A percentile compares a stretch with the other conserved stretches of the same genome.
These are phyloP conservation scores for Cystofilobasidium bisporidii DNA, from an alignment of 768 basidiomycete genomes.

Conservation along the genomic window DNA sequence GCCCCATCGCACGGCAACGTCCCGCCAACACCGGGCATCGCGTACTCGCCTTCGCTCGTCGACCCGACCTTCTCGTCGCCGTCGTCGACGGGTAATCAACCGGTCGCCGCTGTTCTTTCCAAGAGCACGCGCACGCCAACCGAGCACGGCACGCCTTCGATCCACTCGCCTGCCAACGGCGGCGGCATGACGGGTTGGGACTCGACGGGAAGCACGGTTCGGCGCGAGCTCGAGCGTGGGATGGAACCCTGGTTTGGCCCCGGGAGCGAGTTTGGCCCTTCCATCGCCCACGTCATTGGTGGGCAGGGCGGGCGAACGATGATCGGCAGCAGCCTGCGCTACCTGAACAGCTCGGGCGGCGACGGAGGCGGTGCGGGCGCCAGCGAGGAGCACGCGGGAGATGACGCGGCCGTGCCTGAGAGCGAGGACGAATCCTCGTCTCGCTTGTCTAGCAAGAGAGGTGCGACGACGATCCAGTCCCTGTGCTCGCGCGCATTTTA, in stretches of 20 bases:
- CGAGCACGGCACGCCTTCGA: background rate
- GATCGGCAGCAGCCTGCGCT: conserved; percentile 4
- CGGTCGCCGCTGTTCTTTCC: no score
- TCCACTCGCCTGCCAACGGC: no score
- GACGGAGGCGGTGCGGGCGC: background rate
- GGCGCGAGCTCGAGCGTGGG: background rate
- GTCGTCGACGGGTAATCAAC: background rate
- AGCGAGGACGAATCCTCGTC: background rate
- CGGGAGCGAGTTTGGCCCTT: background rate
- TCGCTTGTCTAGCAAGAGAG: background rate
- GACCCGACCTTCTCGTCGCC: background rate
- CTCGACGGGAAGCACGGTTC: background rate
- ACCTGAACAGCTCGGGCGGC: background rate
- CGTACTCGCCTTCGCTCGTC: background rate
- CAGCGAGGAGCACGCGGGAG: background rate
- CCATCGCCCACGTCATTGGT: background rate
- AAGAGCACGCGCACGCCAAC: background rate
- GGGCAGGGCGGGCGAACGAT: background rate
- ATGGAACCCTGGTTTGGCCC: background rate
- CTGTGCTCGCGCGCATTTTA: no score
- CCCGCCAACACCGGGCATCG: background rate
- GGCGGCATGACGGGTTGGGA: background rate
- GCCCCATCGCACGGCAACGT: background rate
- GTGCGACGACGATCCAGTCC: background rate
- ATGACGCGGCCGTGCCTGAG: background rate